A percentile compares a stretch with the other conserved stretches of the same genome.
These are phyloP conservation scores for Coemansia sp. DNA, from an alignment of 371 early-diverging fungal genomes.

Conservation along the genomic window DNA sequence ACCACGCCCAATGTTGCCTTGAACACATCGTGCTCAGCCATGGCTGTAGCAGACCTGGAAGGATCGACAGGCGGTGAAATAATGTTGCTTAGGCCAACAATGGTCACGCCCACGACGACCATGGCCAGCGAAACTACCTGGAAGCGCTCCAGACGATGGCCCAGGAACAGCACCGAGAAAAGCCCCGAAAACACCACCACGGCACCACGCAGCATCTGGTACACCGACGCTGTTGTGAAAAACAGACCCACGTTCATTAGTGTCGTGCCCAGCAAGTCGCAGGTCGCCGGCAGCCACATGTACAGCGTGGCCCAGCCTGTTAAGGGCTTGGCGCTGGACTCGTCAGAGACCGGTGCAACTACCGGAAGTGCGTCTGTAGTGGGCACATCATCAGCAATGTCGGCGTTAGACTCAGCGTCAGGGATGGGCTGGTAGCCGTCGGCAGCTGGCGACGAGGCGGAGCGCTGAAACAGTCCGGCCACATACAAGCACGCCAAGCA, in stretches of 20 bases:
- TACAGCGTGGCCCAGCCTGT: conserved; percentile 63
- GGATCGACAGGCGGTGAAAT: conserved; percentile 30
- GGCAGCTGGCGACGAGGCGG: not conserved
- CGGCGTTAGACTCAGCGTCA: conserved; percentile 6
- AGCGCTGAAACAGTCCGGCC: conserved; percentile 10
- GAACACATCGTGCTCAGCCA: conserved; percentile 12
- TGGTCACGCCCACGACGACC: conserved; percentile 79
- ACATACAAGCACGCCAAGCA: conserved; percentile 59
- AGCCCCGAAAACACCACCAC: conserved; percentile 92
- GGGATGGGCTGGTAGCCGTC: conserved; percentile 39
- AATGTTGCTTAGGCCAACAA: conserved; percentile 81
- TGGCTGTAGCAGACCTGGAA: conserved; percentile 15
- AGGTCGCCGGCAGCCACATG: conserved; percentile 89
- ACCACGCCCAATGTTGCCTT: conserved; percentile 68
- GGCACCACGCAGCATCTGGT: conserved; percentile 96
- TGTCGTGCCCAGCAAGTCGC: conserved; percentile 91
- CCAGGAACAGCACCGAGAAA: conserved; percentile 81
- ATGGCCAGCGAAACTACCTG: conserved; percentile 80
- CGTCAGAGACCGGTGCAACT: not conserved
- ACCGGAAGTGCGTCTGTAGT: conserved; percentile 28
- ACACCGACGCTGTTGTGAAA: conserved; percentile 87
- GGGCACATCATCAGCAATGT: conserved; percentile 17
- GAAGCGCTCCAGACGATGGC: conserved; percentile 69
- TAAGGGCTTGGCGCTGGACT: conserved; percentile 47
- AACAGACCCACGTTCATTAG: conserved; percentile 95